phyloP scores from a whole-genome alignment of 129 eudicot species.

The Flaveria sonorensis region DNA sequence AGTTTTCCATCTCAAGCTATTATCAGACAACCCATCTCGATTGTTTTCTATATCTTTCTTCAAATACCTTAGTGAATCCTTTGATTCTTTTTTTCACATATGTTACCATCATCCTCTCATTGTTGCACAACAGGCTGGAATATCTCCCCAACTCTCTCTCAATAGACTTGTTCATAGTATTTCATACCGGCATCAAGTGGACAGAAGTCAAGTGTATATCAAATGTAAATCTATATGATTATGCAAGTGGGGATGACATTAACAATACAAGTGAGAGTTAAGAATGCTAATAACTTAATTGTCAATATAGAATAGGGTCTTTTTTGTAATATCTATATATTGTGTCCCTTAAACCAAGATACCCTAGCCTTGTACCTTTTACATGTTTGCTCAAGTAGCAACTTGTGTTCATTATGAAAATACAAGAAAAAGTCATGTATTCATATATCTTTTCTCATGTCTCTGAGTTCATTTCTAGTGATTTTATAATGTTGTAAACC shows the following conservation, averaged over 20 bases:
- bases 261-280: too few species aligned
- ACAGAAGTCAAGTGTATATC: too few species aligned
- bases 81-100: constrained; percentile 53
- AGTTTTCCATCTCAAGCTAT: constrained; percentile 59
- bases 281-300: too few species aligned
- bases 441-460: constrained; percentile 63
- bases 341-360: constrained; percentile 50
- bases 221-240: too few species aligned
- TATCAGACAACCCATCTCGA: constrained; percentile 67
- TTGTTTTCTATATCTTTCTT: constrained; percentile 59
- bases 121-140: constrained; percentile 53
- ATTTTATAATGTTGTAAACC: constrained; percentile 47
- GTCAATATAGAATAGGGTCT: too few species aligned
- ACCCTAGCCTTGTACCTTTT: constrained; percentile 71
- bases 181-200: constrained; percentile 16
- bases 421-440: constrained; percentile 49
- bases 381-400: constrained; percentile 54
- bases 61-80: constrained; percentile 61
- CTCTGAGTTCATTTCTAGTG: constrained; percentile 64
- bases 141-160: constrained; percentile 75
- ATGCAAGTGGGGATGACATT: too few species aligned
- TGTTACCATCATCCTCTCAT: constrained; percentile 44
- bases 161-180: constrained; percentile 43
- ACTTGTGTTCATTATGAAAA: constrained; percentile 79
- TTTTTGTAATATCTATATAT: too few species aligned